Evolutionary conservation across 495 filamentous ascomycete species (phyloP).

Genomic region (Collariella sp.): DNA sequence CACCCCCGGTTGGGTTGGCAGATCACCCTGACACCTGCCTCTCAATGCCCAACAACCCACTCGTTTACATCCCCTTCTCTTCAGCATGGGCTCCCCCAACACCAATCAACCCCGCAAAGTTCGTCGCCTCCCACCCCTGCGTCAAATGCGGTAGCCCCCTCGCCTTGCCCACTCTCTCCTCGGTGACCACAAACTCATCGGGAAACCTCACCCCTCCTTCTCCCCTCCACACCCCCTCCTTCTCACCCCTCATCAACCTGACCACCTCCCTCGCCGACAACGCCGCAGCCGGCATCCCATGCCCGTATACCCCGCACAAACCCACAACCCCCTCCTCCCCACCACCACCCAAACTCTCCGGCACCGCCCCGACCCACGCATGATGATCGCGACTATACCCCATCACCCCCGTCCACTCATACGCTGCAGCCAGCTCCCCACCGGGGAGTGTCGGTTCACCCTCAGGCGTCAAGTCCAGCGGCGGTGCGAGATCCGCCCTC

Average conservation of each 20-base stretch:
- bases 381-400: conserved; percentile 60
- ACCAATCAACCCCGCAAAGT: conserved; percentile 6
- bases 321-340: conserved; percentile 29
- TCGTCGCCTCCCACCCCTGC: conserved; percentile 17
- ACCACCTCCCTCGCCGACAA: conserved; percentile 59
- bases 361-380: conserved; percentile 60
- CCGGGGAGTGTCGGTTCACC: not conserved
- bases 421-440: conserved; percentile 41
- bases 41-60: too few species aligned
- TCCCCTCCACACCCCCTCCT: not conserved
- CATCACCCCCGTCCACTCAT: conserved; percentile 80
- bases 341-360: conserved; percentile 32
- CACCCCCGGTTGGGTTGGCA: too few species aligned
- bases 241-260: conserved; percentile 48
- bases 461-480: conserved; percentile 16
- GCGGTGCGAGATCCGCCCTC: conserved; percentile 26
- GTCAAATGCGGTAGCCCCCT: conserved; percentile 9
- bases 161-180: conserved; percentile 29
- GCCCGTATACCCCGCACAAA: conserved; percentile 58
- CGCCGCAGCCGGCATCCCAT: conserved; percentile 76
- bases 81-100: not conserved
- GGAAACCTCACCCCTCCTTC: conserved; percentile 27
- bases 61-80: not conserved
- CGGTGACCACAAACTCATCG: conserved; percentile 38
- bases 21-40: too few species aligned